phyloP scores from a whole-genome alignment of 2,329 filamentous ascomycete species.

The Aspergillus neotritici region DNA sequence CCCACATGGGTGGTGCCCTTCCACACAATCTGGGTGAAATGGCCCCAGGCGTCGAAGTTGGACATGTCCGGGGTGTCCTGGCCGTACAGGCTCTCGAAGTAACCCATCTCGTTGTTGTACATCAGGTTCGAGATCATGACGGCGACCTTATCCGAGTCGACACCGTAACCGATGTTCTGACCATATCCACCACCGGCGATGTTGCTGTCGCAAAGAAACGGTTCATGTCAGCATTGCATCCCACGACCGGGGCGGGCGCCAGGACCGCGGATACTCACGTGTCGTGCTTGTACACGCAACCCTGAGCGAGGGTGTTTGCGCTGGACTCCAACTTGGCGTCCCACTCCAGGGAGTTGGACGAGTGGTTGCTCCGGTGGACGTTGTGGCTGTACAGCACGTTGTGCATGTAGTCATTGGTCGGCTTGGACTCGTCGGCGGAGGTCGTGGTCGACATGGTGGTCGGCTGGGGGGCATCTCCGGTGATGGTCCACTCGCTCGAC shows the following conservation, averaged over 20 bases:
- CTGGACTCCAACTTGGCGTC: constrained; percentile 57
- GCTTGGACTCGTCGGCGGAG: constrained; percentile 33
- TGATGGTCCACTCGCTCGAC: not conserved
- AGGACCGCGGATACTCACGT: constrained; percentile 50
- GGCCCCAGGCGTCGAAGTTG: constrained; percentile 63
- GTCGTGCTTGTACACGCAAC: constrained; percentile 70
- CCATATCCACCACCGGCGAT: constrained; percentile 63
- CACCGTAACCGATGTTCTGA: constrained; percentile 81
- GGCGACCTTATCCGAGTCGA: constrained; percentile 53
- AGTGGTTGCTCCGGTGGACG: constrained; percentile 77
- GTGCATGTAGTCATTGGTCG: constrained; percentile 11
- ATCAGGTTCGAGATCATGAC: constrained; percentile 72
- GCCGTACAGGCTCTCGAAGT: constrained; percentile 56
- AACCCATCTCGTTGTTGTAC: constrained; percentile 74
- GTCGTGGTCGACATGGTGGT: constrained; percentile 32
- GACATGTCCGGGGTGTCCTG: constrained; percentile 53
- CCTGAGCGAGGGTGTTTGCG: constrained; percentile 58
- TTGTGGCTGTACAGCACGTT: constrained; percentile 68
- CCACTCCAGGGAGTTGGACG: constrained; percentile 61
- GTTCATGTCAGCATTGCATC: too few relatives aligned
- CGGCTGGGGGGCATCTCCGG: constrained; percentile 13
- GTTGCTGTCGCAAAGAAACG: constrained; percentile 34
- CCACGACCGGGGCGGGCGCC: too few relatives aligned
- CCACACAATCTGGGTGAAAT: constrained; percentile 74
- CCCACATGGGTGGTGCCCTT: constrained; percentile 56